Percentiles rank a stretch among this genome's conserved stretches.
Conservation (phyloP, 2,329 filamentous ascomycete species). For the Magnaporthales sp. region DNA sequence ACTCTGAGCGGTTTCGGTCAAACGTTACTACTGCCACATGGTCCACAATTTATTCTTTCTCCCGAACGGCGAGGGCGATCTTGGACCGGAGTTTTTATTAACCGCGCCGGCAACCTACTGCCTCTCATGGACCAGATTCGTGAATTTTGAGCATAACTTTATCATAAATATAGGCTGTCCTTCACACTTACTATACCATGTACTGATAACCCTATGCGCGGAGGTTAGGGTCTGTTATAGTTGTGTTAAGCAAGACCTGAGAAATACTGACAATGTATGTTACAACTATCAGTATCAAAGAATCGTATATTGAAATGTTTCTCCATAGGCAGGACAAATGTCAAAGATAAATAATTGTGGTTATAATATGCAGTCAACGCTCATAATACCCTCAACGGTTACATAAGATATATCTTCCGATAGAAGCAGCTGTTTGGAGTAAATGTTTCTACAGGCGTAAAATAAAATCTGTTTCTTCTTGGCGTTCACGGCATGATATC, state of each 20-base stretch:
- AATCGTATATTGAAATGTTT: too few species aligned
- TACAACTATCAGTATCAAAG: too few species aligned
- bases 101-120: not conserved
- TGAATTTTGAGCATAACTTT: not conserved
- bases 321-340: too few species aligned
- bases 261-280: too few species aligned
- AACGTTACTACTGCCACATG: not conserved
- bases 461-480: not conserved
- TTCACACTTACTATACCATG: not conserved
- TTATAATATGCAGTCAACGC: too few species aligned
- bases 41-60: not conserved
- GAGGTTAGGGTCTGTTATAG: too few species aligned
- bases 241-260: too few species aligned
- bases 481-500: not conserved
- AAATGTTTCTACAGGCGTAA: not conserved
- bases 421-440: not conserved
- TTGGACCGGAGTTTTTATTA: not conserved
- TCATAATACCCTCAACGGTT: not conserved
- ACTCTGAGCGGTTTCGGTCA: not conserved
- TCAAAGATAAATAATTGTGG: too few species aligned
- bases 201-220: not conserved
- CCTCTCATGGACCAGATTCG: not conserved
- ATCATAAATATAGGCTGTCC: not conserved
- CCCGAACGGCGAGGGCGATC: not conserved
- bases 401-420: not conserved